Evolutionary conservation across 192 early-diverging fungal species (phyloP).

Genomic region (Radiomyces spectabilis): DNA sequence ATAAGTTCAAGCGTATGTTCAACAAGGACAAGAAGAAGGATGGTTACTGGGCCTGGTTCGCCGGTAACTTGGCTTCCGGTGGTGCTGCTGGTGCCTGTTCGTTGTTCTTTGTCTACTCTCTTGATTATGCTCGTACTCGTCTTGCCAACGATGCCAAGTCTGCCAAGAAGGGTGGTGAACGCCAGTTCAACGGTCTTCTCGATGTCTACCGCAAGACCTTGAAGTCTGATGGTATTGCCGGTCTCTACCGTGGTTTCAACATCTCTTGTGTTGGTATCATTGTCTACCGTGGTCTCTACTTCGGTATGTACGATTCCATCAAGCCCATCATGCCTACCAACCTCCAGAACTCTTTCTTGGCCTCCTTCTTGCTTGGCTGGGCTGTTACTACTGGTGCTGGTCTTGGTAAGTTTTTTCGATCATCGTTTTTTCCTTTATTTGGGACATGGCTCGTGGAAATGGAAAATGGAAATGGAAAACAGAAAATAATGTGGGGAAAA

Average conservation of each 20-base stretch:
- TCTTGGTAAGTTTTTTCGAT: conserved; percentile 32
- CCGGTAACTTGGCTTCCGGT: conserved; percentile 90
- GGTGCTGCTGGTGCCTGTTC: conserved; percentile 91
- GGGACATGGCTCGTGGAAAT: too few species aligned
- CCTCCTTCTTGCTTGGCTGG: conserved; percentile 42
- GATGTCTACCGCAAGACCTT: conserved; percentile 80
- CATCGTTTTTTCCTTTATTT: too few species aligned
- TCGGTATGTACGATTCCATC: conserved; percentile 70
- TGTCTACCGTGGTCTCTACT: conserved; percentile 79
- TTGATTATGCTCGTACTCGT: conserved; percentile 98
- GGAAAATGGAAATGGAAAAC: too few species aligned
- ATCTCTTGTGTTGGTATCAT: conserved; percentile 88
- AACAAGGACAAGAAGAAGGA: conserved; percentile 65
- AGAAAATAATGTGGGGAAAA: too few species aligned
- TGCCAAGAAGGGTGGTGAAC: conserved; percentile 66
- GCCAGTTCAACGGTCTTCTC: conserved; percentile 89
- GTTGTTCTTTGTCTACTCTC: conserved; percentile 84
- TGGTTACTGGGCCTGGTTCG: conserved; percentile 80
- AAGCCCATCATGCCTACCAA: conserved; percentile 32
- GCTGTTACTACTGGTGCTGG: conserved; percentile 80
- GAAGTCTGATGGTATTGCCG: conserved; percentile 74
- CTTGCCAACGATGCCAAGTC: conserved; percentile 83
- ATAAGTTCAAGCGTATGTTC: conserved; percentile 94
- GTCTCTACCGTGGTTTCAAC: conserved; percentile 95
- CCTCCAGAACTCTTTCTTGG: conserved; percentile 31